Evolutionary conservation across 179 eudicot species (phyloP).

Genomic region (Carnegiea gigantea): DNA sequence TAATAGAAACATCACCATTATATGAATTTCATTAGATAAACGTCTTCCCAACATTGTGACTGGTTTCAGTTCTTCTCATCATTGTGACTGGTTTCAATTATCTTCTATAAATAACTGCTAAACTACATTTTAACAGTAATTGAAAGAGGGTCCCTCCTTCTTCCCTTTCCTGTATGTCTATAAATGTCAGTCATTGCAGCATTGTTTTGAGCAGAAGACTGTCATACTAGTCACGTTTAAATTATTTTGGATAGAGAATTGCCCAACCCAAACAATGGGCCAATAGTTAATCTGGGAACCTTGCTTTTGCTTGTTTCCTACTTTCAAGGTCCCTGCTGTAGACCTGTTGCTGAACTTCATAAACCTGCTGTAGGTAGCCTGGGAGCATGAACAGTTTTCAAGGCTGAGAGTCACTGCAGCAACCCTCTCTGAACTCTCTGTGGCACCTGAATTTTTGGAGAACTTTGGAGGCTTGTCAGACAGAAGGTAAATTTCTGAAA

Average conservation of each 20-base stretch:
- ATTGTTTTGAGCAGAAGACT: not conserved
- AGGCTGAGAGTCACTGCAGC: constrained; percentile 90
- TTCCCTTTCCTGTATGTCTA: not conserved
- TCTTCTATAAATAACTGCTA: not conserved
- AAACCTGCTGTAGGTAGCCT: constrained; percentile 76
- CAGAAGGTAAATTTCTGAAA: constrained; percentile 54
- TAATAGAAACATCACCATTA: not conserved
- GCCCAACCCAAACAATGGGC: not conserved
- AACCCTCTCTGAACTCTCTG: constrained; percentile 77
- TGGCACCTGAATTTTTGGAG: constrained; percentile 80
- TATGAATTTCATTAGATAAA: not conserved
- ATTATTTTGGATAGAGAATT: not conserved
- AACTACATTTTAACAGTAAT: not conserved
- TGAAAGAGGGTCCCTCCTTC: not conserved
- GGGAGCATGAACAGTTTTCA: constrained; percentile 99
- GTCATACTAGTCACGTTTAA: not conserved
- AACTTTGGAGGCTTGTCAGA: constrained; percentile 75
- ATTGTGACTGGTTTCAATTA: not conserved
- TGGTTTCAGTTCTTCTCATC: constrained; percentile 1
- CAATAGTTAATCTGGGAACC: constrained; percentile 1
- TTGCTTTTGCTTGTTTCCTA: not conserved
- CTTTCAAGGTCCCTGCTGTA: constrained; percentile 11
- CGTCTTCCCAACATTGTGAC: not conserved
- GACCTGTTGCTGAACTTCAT: constrained; percentile 37
- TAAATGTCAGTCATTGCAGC: not conserved